Evolutionary conservation across 2,329 filamentous ascomycete species (phyloP).

Genomic region (Arthrobotrys sphaeroides): DNA sequence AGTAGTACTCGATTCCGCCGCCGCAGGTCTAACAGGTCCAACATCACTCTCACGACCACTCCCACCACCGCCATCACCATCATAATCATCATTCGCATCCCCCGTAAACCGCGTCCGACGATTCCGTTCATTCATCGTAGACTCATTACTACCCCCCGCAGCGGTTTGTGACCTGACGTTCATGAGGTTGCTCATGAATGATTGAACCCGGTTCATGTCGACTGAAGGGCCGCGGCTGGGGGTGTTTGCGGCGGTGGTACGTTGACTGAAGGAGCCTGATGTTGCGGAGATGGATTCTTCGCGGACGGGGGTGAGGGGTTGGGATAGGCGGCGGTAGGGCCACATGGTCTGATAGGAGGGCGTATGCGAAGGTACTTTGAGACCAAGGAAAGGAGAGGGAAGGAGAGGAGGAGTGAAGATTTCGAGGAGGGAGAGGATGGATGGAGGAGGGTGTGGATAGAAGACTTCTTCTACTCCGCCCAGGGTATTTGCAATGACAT

Average conservation of each 20-base stretch:
- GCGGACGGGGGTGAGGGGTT: constrained; percentile 31
- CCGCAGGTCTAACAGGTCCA: neutral
- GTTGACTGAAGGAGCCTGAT: neutral
- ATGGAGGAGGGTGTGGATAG: too few species aligned
- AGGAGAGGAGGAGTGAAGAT: neutral
- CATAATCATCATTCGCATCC: too few species aligned
- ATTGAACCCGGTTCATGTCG: neutral
- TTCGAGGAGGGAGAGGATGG: neutral
- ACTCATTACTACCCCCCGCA: neutral
- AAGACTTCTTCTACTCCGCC: too few species aligned
- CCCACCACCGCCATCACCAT: neutral
- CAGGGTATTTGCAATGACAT: too few species aligned
- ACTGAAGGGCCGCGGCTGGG: neutral
- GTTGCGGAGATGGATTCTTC: constrained; percentile 39
- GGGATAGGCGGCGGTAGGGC: neutral
- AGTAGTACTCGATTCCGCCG: neutral
- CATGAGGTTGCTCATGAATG: neutral
- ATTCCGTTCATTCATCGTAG: too few species aligned
- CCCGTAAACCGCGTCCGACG: neutral
- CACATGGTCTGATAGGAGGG: constrained; percentile 10
- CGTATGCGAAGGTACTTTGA: neutral
- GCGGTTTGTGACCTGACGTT: neutral
- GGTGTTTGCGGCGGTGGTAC: neutral
- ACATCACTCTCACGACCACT: neutral
- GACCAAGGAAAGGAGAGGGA: neutral